Percentiles rank a stretch among this genome's conserved stretches.
Conservation (phyloP, 371 early-diverging fungal species). For the Vairimorpha necatrix region DNA sequence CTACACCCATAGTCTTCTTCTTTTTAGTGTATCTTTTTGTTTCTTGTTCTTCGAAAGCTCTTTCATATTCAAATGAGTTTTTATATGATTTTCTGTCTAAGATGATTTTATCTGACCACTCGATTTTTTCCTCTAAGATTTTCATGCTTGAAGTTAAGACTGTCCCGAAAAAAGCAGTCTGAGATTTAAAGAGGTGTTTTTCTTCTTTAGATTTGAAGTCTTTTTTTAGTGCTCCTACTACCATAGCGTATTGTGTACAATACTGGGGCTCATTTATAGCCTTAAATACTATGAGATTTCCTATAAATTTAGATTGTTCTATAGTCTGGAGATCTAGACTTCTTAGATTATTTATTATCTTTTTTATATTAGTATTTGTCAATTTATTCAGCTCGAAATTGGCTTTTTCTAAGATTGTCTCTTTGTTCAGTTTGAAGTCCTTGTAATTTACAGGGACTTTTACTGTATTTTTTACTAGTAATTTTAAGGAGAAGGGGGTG, state of each 20-base stretch:
- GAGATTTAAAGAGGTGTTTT: conserved; percentile 10
- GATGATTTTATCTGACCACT: conserved; percentile 28
- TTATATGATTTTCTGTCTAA: neutral
- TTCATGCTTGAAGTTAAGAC: conserved; percentile 29
- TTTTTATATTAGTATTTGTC: conserved; percentile 21
- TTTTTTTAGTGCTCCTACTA: conserved; percentile 47
- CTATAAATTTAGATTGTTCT: conserved; percentile 49
- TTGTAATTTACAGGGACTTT: conserved; percentile 10
- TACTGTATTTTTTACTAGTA: neutral
- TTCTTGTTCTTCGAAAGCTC: conserved; percentile 43
- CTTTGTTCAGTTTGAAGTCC: conserved; percentile 15
- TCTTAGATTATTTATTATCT: conserved; percentile 27
- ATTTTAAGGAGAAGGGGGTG: conserved; percentile 11
- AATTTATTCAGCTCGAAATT: conserved; percentile 46
- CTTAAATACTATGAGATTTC: conserved; percentile 51
- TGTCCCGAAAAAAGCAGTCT: conserved; percentile 56
- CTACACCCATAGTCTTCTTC: conserved; percentile 40
- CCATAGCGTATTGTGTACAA: conserved; percentile 32
- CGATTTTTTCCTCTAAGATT: conserved; percentile 32
- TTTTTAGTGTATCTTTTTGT: conserved; percentile 33
- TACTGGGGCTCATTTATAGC: conserved; percentile 42
- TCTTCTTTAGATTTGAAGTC: conserved; percentile 48
- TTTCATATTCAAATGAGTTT: conserved; percentile 22
- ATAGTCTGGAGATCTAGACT: conserved; percentile 29
- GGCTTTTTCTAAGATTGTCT: conserved; percentile 39